Evolutionary conservation across 108 stramenopile genomes (phyloP), one percentile per base, ranked within the genome.

Genomic region (Conticribra weissflogii): DNA sequence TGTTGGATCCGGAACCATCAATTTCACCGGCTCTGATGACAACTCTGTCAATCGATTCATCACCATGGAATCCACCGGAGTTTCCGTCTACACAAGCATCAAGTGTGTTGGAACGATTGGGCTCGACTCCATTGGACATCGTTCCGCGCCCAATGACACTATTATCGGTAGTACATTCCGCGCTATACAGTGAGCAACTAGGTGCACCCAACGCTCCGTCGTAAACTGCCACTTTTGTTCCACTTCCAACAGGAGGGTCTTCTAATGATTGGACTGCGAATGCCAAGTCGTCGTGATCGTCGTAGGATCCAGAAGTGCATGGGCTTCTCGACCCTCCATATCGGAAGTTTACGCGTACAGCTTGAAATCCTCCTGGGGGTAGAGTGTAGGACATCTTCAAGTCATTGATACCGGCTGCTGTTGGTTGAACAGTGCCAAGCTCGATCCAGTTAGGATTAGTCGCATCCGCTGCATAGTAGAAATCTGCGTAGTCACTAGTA

Each of bases 1-100:
- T 58, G 18, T 72, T 53, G 8, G 55, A 46, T 2, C 48, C 59
- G 28, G 34, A 51, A 1, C 49, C 61, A 2, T 41, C 36, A 41
- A 41, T 41, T 41, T 41, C 36, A 12, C 36, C 36, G 12, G 53
- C 28, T 61, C 51, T 27, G 2, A 71, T 48, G 22, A 71, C 47
- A 53, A 71, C 52, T 23, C 18, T 29, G 2, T 60, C 69, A 12
- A 71, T 3, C 0, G 59, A 71, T 29, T 61, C 59, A 17, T 61
- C 59, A 50, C 16, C 25, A 41, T 50, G 59, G 29, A 50, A 71
- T 41, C 17, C 48, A 0, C 69, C 69, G 15, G 60, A 33, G 41
- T 51, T 71, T 14, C 69, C 60, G 54, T 71, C 69, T 16, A 22
- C 41, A 59, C 69, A 71, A 7, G 36, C 16, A 27, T 61, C 59